These are phyloP conservation scores for Boletus smithii DNA, from an alignment of 1,284 basidiomycete genomes.

Conservation along the genomic window DNA sequence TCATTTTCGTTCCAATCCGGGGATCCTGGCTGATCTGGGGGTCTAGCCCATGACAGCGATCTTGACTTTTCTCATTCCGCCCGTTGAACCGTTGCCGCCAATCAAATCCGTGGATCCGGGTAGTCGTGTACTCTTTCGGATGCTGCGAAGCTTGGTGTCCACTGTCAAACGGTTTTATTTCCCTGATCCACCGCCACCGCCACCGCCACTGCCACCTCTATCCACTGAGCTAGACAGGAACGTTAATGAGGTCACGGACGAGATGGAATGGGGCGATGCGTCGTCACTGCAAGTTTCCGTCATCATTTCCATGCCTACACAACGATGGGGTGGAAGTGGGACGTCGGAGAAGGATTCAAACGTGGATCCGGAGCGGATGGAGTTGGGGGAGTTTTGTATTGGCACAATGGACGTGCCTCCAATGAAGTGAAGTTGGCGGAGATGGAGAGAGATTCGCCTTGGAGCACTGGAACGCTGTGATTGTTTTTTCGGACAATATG, in stretches of 20 bases:
- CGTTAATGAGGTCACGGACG: conserved; percentile 1
- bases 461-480: neutral
- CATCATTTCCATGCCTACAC: conserved; percentile 44
- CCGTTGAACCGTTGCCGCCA: neutral
- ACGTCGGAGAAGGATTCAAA: conserved; percentile 3
- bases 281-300: conserved; percentile 38
- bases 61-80: conserved; percentile 5
- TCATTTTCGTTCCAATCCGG: neutral
- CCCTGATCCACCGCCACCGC: neutral
- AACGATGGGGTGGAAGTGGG: conserved; percentile 6
- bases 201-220: neutral
- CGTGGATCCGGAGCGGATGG: neutral
- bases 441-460: neutral
- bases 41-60: conserved; percentile 24
- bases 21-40: neutral
- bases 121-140: neutral
- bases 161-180: conserved; percentile 8
- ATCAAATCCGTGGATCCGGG: neutral
- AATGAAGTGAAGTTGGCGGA: conserved; percentile 9
- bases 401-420: conserved; percentile 23
- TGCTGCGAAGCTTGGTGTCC: neutral
- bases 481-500: neutral
- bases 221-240: neutral
- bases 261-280: conserved; percentile 10
- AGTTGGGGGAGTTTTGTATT: conserved; percentile 29